Evolutionary conservation across 306 rosid genomes (phyloP).

Genomic region (Geum urbanum): DNA sequence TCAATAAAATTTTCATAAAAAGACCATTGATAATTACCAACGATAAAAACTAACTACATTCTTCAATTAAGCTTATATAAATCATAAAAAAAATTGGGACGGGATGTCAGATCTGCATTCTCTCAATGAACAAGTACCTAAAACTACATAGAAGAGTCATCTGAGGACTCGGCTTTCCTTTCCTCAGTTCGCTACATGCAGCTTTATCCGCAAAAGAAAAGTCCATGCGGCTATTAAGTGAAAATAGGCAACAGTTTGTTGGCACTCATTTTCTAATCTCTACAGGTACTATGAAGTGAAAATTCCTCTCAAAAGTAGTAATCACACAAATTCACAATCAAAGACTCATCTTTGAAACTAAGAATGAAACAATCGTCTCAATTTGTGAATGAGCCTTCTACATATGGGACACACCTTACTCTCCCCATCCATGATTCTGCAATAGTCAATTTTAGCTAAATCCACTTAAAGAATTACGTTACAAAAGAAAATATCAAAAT

Average conservation of each 20-base stretch:
- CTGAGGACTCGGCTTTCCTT: not conserved
- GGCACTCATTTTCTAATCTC: slow-evolving; percentile 9
- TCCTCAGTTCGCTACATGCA: not conserved
- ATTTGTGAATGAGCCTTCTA: slow-evolving; percentile 60
- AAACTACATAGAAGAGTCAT: not conserved
- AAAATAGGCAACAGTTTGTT: not conserved
- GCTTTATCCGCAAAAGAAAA: slow-evolving; percentile 17
- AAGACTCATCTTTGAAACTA: slow-evolving; percentile 12
- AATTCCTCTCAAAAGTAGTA: slow-evolving; percentile 8
- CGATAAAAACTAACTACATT: too few relatives aligned
- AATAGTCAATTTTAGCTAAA: slow-evolving; percentile 2
- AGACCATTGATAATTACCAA: too few relatives aligned
- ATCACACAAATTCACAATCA: slow-evolving; percentile 14
- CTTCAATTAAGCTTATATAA: too few relatives aligned
- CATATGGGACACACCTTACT: slow-evolving; percentile 67
- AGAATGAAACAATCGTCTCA: slow-evolving; percentile 46
- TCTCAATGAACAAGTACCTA: slow-evolving; percentile 4
- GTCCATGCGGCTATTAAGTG: slow-evolving; percentile 1
- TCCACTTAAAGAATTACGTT: not conserved
- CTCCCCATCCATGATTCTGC: slow-evolving; percentile 64
- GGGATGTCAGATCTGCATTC: too few relatives aligned
- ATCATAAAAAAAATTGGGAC: too few relatives aligned
- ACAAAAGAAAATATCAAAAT: not conserved
- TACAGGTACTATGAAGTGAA: not conserved
- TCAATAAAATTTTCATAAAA: too few relatives aligned